phyloP scores from a whole-genome alignment of 352 stramenopile species.

The Phytophthora melonis region DNA sequence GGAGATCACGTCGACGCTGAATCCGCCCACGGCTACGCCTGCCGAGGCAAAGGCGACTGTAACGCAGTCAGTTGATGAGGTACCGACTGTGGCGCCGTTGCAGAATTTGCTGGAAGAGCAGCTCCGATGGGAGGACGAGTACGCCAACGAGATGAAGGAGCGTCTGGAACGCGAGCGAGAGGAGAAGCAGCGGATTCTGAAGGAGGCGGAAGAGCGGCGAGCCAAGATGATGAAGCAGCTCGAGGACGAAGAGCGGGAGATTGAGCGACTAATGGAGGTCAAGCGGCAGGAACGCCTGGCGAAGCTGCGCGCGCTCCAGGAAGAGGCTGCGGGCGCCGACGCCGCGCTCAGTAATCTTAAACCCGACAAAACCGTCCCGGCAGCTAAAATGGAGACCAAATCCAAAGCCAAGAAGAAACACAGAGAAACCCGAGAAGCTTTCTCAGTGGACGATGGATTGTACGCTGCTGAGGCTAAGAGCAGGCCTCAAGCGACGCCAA shows the following conservation, averaged over 20 bases:
- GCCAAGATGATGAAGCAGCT: conserved; percentile 69
- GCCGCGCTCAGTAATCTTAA: neutral
- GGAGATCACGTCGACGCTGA: conserved; percentile 59
- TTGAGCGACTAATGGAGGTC: conserved; percentile 70
- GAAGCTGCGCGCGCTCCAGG: conserved; percentile 60
- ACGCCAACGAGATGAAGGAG: conserved; percentile 59
- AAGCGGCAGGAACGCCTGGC: conserved; percentile 69
- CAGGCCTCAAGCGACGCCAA: neutral
- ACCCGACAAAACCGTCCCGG: neutral
- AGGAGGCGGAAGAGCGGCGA: conserved; percentile 61
- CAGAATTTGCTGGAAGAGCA: conserved; percentile 70
- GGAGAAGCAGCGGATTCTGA: conserved; percentile 59
- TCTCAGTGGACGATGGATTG: neutral
- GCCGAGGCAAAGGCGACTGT: neutral
- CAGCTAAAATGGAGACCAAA: neutral
- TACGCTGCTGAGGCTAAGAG: conserved; percentile 15
- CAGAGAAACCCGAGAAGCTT: neutral
- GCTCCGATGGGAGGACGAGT: conserved; percentile 68
- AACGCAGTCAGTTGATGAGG: neutral
- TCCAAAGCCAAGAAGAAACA: neutral
- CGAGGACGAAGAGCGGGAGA: conserved; percentile 77
- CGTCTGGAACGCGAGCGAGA: conserved; percentile 53
- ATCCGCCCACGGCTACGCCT: conserved; percentile 16
- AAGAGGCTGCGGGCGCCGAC: conserved; percentile 35
- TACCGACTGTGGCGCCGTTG: conserved; percentile 20